Percentiles rank a stretch among this genome's conserved stretches.
These are phyloP conservation scores for Cercospora sp. DNA, from an alignment of 2,329 filamentous ascomycete species.

Conservation along the genomic window DNA sequence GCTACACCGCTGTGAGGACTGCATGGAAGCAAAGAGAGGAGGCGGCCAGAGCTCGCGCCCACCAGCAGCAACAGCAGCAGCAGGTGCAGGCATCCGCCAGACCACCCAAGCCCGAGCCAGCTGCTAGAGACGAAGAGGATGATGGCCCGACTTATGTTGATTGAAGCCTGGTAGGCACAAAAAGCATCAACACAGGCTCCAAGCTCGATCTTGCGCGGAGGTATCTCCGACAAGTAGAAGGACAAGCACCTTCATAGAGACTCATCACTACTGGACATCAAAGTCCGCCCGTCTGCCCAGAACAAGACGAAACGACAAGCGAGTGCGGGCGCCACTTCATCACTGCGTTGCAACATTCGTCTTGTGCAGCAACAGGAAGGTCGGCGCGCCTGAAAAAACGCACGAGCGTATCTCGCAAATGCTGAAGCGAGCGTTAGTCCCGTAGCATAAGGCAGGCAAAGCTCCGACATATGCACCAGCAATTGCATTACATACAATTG, in stretches of 20 bases:
- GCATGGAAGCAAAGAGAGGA: constrained; percentile 69
- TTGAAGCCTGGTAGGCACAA: background rate
- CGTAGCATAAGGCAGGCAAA: background rate
- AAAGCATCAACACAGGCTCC: background rate
- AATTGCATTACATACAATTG: background rate
- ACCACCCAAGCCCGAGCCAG: background rate
- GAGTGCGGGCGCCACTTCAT: background rate
- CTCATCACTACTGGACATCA: background rate
- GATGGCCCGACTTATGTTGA: constrained; percentile 33
- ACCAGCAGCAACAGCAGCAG: constrained; percentile 24
- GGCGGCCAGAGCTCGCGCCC: constrained; percentile 21
- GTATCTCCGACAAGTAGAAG: background rate
- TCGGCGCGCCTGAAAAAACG: background rate
- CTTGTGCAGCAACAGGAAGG: background rate
- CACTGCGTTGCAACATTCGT: background rate
- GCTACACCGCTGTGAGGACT: constrained; percentile 70
- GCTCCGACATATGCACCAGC: background rate
- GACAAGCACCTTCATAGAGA: background rate
- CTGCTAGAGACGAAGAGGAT: constrained; percentile 24
- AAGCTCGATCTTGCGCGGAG: background rate
- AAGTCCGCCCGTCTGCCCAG: background rate
- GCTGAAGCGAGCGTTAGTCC: no score
- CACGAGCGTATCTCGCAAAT: background rate
- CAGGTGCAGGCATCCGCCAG: constrained; percentile 19
- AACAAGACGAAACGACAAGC: background rate